Evolutionary conservation across 129 eudicot genomes (phyloP).

Genomic region (sunflower (Helianthus annuus)): HanXRQr2.0-SUNRISE NC_035438.2:67602981-67603480

Average conservation of each 20-base stretch:
- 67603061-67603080: slow-evolving; percentile 39
- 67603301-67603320: slow-evolving; percentile 66
- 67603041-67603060: background rate
- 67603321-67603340: slow-evolving; percentile 69
- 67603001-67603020: background rate
- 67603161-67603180: slow-evolving; percentile 77
- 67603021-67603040: background rate
- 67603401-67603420: background rate
- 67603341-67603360: slow-evolving; percentile 67
- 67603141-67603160: slow-evolving; percentile 72
- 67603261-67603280: slow-evolving; percentile 71
- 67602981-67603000: background rate
- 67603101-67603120: slow-evolving; percentile 58
- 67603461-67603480: slow-evolving; percentile 81
- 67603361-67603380: slow-evolving; percentile 90
- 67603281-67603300: slow-evolving; percentile 77
- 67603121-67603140: slow-evolving; percentile 72
- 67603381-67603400: slow-evolving; percentile 22
- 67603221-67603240: slow-evolving; percentile 70
- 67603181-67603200: slow-evolving; percentile 69
- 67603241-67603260: slow-evolving; percentile 57
- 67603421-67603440: slow-evolving; percentile 1
- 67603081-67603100: slow-evolving; percentile 36
- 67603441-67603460: slow-evolving; percentile 31
- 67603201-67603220: slow-evolving; percentile 68